Evolutionary conservation across 371 early-diverging fungal species (phyloP), one percentile per base, ranked within the genome.

Genomic region (Actinomucor elegans): DNA sequence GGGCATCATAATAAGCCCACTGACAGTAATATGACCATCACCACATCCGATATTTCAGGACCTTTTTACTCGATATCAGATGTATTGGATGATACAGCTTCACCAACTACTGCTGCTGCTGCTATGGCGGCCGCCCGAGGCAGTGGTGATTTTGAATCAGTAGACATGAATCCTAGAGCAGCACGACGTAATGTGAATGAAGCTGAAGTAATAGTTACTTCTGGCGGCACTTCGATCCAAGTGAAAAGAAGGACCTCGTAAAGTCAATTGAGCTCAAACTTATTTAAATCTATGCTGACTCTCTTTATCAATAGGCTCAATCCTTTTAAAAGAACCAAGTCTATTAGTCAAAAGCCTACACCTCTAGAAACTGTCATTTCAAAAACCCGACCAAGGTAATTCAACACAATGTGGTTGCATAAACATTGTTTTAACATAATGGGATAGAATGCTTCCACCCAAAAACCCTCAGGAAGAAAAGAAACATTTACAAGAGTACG

Each of bases 11-110:
- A 28, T 18, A 15, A 48, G 18, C 41, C 40, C 18, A 5, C 35
- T 14, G 18, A 14, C 8, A 29, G 34, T 11, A 26, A 29, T 26
- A 65, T 59, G 31, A 64, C 36, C 24, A 59, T 60, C 12, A 51
- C 70, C 8, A 28, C 55, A 0, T 52, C 57, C 15, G 77, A 77
- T 50, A 48, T 73, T 11, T 64, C 67, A 2, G 79, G 79, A 1
- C 79, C 79, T 0, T 78, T 75, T 50, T 78, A 73, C 57, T 75
- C 75, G 11, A 75, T 78, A 42, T 73, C 73, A 7, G 75, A 78
- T 41, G 79, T 77, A 1, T 35, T 77, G 27, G 66, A 67, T 49
- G 77, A 77, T 38, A 51, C 58, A 0, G 46, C 55, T 4, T 38
- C 59, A 6, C 53, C 69, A 20, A 43, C 52, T 17, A 50, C 61